Evolutionary conservation across 2,329 filamentous ascomycete species (phyloP), one percentile per base, ranked within the genome.

Genomic region (Teratosphaeriaceae sp.): DNA sequence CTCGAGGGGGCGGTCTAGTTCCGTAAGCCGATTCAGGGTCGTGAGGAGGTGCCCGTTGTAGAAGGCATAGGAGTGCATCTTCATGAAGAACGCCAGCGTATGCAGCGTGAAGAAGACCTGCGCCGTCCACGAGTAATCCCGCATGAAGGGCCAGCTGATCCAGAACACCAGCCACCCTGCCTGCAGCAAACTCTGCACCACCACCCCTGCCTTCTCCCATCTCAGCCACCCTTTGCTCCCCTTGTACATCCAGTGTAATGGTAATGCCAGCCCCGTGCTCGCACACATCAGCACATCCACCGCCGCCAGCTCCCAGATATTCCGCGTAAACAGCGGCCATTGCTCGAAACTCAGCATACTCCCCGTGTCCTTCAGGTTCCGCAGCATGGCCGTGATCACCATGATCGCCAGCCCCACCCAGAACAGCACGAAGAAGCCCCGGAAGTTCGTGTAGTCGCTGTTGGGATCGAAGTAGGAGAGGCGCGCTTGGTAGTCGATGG

Each of bases 21-120:
- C 80, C 43, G 78, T 79, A 11, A 98, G 74, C 9, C 88, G 82
- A 60, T 84, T 82, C 63, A 94, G 79, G 0, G 88, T 94, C 63
- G 92, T 87, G 53, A 84, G 86, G 13, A 98, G 73, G 64, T 98
- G 92, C 9, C 92, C 92, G 57, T 96, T 97, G 71, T 98, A 98
- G 65, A 97, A 98, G 19, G 88, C 85, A 60, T 95, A 98, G 5
- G 89, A 96, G 65, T 98, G 92, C 80, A 97, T 92, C 73, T 98
- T 98, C 92, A 98, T 98, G 39, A 96, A 80, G 16, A 98, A 74
- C 6, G 87, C 84, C 66, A 98, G 80, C 33, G 88, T 84, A 65
- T 98, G 92, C 24, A 98, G 73, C 9, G 89, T 84, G 55, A 98
- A 78, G 64, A 94, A 98, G 29, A 98, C 92, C 61, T 97, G 92